phyloP scores from a whole-genome alignment of 352 stramenopile species.

The Pythium biforme region DNA sequence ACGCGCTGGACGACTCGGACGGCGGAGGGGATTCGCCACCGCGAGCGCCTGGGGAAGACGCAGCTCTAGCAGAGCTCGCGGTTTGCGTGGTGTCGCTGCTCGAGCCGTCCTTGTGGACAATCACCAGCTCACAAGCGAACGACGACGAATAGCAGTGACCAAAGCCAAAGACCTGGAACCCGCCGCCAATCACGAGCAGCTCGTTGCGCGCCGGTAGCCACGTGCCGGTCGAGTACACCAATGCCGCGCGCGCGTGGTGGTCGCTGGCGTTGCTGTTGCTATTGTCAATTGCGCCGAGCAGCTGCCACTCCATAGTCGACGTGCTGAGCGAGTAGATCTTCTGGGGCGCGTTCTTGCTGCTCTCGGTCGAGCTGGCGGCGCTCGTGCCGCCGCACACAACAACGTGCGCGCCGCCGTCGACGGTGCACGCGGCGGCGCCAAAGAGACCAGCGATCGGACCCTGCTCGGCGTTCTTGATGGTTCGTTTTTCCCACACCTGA shows the following conservation, averaged over 20 bases:
- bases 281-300: slow-evolving; percentile 36
- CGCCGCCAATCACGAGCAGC: slow-evolving; percentile 59
- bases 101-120: slow-evolving; percentile 26
- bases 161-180: slow-evolving; percentile 86
- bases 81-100: background rate
- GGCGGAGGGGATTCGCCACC: background rate
- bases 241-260: slow-evolving; percentile 44
- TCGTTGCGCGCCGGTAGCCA: slow-evolving; percentile 44
- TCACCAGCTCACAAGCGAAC: slow-evolving; percentile 52
- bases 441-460: slow-evolving; percentile 42
- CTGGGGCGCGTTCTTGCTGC: slow-evolving; percentile 28
- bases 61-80: background rate
- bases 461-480: slow-evolving; percentile 39
- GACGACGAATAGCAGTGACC: slow-evolving; percentile 73
- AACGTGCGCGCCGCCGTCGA: slow-evolving; percentile 52
- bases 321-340: slow-evolving; percentile 58
- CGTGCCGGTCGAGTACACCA: slow-evolving; percentile 51
- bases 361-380: slow-evolving; percentile 26
- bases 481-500: slow-evolving; percentile 37
- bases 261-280: slow-evolving; percentile 30
- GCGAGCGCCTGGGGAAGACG: background rate
- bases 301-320: slow-evolving; percentile 44
- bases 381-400: slow-evolving; percentile 59
- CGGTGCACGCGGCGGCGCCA: slow-evolving; percentile 38
- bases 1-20: background rate